phyloP scores from a whole-genome alignment of 139 green algal species.

The Pseudopediastrum boryanum region DNA sequence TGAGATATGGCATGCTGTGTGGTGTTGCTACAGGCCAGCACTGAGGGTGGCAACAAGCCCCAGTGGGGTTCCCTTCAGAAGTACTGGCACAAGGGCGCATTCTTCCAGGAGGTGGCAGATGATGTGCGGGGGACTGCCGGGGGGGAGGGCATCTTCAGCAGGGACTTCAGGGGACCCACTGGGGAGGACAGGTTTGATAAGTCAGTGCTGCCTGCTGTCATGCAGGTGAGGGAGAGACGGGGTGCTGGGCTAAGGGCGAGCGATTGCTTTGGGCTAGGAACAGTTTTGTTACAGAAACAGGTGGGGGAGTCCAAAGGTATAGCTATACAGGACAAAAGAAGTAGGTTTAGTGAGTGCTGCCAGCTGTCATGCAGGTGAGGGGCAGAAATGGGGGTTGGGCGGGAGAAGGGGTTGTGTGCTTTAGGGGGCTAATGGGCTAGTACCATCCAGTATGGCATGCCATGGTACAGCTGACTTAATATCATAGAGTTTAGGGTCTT shows the following conservation, averaged over 20 bases:
- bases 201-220: constrained; percentile 86
- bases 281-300: too few species aligned
- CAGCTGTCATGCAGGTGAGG: constrained; percentile 88
- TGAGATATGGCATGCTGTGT: neutral
- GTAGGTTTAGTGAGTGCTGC: constrained; percentile 89
- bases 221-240: constrained; percentile 70
- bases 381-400: neutral
- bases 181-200: constrained; percentile 92
- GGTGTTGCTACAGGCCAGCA: neutral
- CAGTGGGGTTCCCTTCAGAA: constrained; percentile 94
- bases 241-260: too few species aligned
- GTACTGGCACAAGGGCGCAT: constrained; percentile 99
- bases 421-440: too few species aligned
- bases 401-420: too few species aligned
- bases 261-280: too few species aligned
- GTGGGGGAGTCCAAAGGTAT: too few species aligned
- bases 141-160: constrained; percentile 68
- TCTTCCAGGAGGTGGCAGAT: constrained; percentile 81
- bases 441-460: too few species aligned
- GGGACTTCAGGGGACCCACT: constrained; percentile 87
- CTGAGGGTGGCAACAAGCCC: constrained; percentile 7
- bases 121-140: constrained; percentile 54
- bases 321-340: constrained; percentile 90
- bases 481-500: too few species aligned
- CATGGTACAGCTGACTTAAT: too few species aligned